phyloP scores from a whole-genome alignment of 2,329 filamentous ascomycete genomes.

The Scolecobasidium constrictum region DNA sequence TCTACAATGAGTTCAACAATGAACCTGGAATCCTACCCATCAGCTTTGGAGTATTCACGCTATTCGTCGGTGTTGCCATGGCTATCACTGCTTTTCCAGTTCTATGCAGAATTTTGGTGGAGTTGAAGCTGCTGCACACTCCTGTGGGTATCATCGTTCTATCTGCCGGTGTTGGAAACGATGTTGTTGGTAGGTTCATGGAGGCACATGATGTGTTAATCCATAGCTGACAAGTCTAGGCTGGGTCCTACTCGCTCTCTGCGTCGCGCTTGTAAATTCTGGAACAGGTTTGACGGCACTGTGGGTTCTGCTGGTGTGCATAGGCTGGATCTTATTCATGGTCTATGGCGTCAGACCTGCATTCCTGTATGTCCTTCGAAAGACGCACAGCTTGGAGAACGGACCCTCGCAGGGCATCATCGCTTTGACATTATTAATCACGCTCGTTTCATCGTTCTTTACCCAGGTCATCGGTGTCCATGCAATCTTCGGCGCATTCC shows the following conservation, averaged over 20 bases:
- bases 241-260: constrained; percentile 87
- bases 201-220: too few relatives aligned
- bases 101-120: constrained; percentile 83
- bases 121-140: constrained; percentile 74
- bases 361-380: constrained; percentile 64
- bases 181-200: constrained; percentile 53
- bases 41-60: constrained; percentile 50
- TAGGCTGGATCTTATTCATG: constrained; percentile 69
- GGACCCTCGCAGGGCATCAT: constrained; percentile 81
- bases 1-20: constrained; percentile 62
- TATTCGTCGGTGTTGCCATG: constrained; percentile 88
- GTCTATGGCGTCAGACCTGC: constrained; percentile 60
- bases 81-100: constrained; percentile 90
- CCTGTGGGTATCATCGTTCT: constrained; percentile 80
- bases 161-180: constrained; percentile 85
- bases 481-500: constrained; percentile 86
- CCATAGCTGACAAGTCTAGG: constrained; percentile 23
- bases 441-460: constrained; percentile 72
- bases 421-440: constrained; percentile 68
- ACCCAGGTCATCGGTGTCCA: constrained; percentile 87
- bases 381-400: constrained; percentile 70
- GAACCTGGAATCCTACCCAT: constrained; percentile 47
- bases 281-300: constrained; percentile 71
- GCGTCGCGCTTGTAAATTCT: constrained; percentile 86
- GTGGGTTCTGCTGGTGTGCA: constrained; percentile 66